Percentiles rank a stretch among this genome's conserved stretches.
phyloP scores from a whole-genome alignment of 108 stramenopile species.

The Skeletonema potamos region DNA sequence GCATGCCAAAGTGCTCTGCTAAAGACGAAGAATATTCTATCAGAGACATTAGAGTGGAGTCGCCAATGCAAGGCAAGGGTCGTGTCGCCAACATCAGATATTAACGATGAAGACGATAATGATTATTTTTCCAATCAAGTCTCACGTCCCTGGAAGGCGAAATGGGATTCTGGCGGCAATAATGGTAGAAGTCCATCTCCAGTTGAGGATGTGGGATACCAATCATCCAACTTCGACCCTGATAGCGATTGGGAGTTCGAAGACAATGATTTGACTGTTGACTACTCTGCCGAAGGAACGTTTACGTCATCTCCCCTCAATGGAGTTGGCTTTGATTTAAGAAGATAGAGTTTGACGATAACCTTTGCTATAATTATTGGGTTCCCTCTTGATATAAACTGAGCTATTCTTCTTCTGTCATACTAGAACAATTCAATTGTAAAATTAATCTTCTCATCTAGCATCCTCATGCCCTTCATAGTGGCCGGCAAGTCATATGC shows the following conservation, averaged over 20 bases:
- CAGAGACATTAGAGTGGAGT: background rate
- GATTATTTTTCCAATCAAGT: background rate
- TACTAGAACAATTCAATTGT: conserved; percentile 11
- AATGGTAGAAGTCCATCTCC: background rate
- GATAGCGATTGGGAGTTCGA: background rate
- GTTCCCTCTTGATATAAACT: too few species aligned
- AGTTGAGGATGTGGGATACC: background rate
- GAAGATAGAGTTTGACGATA: background rate
- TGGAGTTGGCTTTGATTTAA: background rate
- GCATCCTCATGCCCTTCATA: conserved; percentile 28
- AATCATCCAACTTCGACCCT: background rate
- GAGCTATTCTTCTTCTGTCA: too few species aligned
- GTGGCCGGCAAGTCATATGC: conserved; percentile 53
- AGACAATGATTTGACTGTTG: background rate
- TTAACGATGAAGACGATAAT: background rate
- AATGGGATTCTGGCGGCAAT: background rate
- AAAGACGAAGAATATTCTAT: background rate
- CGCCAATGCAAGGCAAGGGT: background rate
- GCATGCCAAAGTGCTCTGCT: background rate
- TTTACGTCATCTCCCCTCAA: background rate
- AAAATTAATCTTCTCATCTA: conserved; percentile 18
- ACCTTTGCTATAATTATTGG: background rate
- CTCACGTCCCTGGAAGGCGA: background rate
- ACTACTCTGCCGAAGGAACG: background rate
- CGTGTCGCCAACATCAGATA: background rate